phyloP scores from a whole-genome alignment of 371 early-diverging fungal species.

The Fennellomyces sp. region DNA sequence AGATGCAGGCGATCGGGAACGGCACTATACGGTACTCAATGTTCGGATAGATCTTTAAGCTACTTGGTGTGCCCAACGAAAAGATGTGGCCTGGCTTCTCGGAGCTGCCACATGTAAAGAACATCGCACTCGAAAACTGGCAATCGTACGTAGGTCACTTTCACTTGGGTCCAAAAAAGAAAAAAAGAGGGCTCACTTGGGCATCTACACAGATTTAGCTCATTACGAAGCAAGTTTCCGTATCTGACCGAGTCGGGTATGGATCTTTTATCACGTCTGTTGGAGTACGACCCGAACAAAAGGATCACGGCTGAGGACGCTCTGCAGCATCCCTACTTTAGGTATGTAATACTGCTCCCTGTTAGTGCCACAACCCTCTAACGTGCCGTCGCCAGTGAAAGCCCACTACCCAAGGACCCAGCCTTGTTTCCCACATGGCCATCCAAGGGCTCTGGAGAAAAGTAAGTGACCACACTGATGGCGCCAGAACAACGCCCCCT shows the following conservation, averaged over 20 bases:
- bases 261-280: slow-evolving; percentile 78
- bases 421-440: slow-evolving; percentile 96
- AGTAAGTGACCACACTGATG: too few relatives aligned
- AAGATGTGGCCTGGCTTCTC: slow-evolving; percentile 78
- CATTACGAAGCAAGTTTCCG: slow-evolving; percentile 65
- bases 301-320: slow-evolving; percentile 89
- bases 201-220: slow-evolving; percentile 33
- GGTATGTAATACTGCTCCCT: slow-evolving; percentile 37
- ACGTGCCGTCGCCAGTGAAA: slow-evolving; percentile 55
- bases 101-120: slow-evolving; percentile 70
- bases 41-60: slow-evolving; percentile 73
- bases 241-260: slow-evolving; percentile 80
- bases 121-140: slow-evolving; percentile 54
- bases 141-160: slow-evolving; percentile 24
- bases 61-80: slow-evolving; percentile 73
- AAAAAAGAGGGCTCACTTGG: too few relatives aligned
- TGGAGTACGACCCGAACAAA: slow-evolving; percentile 88
- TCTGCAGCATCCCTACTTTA: slow-evolving; percentile 84
- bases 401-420: slow-evolving; percentile 90
- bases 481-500: too few relatives aligned
- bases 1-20: background rate
- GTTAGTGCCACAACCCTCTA: background rate
- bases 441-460: slow-evolving; percentile 80
- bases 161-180: too few relatives aligned
- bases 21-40: background rate